Evolutionary conservation across 179 eudicot genomes (phyloP).

Genomic region (Vitellaria paradoxa): DNA sequence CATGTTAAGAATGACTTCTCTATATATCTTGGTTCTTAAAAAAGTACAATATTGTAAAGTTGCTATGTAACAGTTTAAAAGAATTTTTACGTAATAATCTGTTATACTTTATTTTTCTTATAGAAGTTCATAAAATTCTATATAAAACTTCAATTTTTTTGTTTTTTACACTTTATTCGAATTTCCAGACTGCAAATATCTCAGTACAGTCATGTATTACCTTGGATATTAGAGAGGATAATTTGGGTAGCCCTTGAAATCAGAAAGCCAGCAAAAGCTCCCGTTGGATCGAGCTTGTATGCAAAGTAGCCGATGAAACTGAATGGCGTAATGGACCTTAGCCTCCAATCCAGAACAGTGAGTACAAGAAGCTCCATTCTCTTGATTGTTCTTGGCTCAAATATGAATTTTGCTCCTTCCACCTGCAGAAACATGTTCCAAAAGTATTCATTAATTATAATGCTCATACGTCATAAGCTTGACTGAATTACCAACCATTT

Average conservation of each 20-base stretch:
- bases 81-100: no score
- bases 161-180: no score
- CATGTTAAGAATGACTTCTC: no score
- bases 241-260: constrained; percentile 57
- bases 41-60: no score
- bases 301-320: constrained; percentile 66
- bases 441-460: background rate
- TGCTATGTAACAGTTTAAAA: no score
- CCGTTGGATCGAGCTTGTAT: constrained; percentile 61
- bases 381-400: constrained; percentile 72
- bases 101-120: no score
- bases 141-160: no score
- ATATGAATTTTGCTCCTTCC: constrained; percentile 63
- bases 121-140: no score
- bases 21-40: no score
- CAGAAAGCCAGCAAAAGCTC: constrained; percentile 43
- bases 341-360: constrained; percentile 75
- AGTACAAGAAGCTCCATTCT: constrained; percentile 87
- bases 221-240: constrained; percentile 61
- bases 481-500: background rate
- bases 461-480: background rate
- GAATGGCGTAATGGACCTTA: constrained; percentile 70
- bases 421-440: constrained; percentile 30
- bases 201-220: constrained; percentile 23
- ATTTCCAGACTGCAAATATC: no score